phyloP scores from a whole-genome alignment of 768 basidiomycete genomes.

The Roridomyces roridus region DNA sequence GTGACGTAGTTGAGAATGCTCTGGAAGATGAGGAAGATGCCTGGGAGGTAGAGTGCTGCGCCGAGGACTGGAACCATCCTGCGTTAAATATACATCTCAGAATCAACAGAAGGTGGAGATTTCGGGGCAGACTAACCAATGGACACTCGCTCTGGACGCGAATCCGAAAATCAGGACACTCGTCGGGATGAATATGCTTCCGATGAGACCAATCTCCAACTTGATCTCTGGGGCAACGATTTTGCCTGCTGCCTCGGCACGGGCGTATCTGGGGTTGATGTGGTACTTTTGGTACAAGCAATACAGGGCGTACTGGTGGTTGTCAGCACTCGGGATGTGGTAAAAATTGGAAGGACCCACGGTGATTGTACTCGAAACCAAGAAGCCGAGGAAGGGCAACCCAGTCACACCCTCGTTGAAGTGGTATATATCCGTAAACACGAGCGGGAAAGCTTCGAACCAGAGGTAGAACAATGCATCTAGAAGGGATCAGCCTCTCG shows the following conservation, averaged over 20 bases:
- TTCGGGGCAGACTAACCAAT: too few relatives aligned
- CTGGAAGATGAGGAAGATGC: too few relatives aligned
- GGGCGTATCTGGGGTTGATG: conserved; percentile 17
- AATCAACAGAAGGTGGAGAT: too few relatives aligned
- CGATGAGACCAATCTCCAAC: conserved; percentile 37
- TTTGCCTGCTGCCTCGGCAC: conserved; percentile 2
- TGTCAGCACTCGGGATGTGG: too few relatives aligned
- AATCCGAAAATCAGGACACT: conserved; percentile 40
- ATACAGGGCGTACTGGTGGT: conserved; percentile 15
- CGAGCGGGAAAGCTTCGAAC: conserved; percentile 38
- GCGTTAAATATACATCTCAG: too few relatives aligned
- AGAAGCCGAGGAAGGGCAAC: conserved; percentile 33
- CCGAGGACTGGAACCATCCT: too few relatives aligned
- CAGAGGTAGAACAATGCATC: conserved; percentile 35
- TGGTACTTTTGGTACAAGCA: conserved; percentile 25
- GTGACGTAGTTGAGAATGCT: too few relatives aligned
- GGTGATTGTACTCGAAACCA: conserved; percentile 16
- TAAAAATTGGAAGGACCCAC: neutral
- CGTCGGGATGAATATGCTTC: conserved; percentile 34
- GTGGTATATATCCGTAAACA: conserved; percentile 36
- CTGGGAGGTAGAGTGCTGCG: too few relatives aligned
- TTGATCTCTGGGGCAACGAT: conserved; percentile 30
- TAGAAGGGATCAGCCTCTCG: too few relatives aligned
- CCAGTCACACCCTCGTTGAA: conserved; percentile 35
- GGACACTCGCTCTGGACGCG: conserved; percentile 16